Evolutionary conservation across 345 rosid genomes (phyloP).

Genomic region (Fremontodendron californicum): DNA sequence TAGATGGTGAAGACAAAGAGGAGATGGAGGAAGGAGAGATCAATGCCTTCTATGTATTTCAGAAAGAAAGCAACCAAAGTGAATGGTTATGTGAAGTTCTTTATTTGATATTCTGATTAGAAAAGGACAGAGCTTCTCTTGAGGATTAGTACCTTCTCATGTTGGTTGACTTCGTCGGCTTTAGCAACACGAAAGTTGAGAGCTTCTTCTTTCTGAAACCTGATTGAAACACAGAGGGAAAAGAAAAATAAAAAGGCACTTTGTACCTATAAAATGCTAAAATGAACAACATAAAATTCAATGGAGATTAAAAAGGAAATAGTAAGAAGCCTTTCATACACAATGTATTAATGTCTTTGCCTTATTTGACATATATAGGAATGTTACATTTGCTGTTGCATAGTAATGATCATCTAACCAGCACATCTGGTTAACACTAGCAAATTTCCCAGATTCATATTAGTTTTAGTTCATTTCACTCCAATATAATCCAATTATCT

Average conservation of each 20-base stretch:
- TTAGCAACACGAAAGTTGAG: conserved; percentile 67
- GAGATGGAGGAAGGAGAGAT: not conserved
- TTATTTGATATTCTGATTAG: not conserved
- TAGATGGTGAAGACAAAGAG: not conserved
- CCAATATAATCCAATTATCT: not conserved
- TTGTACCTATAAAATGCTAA: conserved; percentile 6
- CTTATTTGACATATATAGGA: not conserved
- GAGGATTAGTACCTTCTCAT: conserved; percentile 61
- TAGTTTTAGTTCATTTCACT: not conserved
- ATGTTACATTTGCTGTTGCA: not conserved
- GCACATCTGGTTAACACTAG: not conserved
- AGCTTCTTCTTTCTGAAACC: conserved; percentile 85
- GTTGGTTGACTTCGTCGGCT: conserved; percentile 69
- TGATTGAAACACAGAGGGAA: conserved; percentile 25
- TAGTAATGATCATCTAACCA: not conserved
- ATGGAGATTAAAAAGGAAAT: not conserved
- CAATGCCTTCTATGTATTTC: not conserved
- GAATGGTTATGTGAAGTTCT: not conserved
- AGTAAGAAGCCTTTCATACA: not conserved
- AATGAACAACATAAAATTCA: not conserved
- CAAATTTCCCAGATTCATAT: not conserved
- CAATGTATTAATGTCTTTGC: not conserved
- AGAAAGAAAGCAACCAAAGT: not conserved
- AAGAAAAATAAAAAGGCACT: not conserved
- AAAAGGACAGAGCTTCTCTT: conserved; percentile 4